Percentiles rank a stretch among this genome's conserved stretches.
Conservation (phyloP, 2,329 filamentous ascomycete genomes). For the Byssoonygena ceratinophila region DNA sequence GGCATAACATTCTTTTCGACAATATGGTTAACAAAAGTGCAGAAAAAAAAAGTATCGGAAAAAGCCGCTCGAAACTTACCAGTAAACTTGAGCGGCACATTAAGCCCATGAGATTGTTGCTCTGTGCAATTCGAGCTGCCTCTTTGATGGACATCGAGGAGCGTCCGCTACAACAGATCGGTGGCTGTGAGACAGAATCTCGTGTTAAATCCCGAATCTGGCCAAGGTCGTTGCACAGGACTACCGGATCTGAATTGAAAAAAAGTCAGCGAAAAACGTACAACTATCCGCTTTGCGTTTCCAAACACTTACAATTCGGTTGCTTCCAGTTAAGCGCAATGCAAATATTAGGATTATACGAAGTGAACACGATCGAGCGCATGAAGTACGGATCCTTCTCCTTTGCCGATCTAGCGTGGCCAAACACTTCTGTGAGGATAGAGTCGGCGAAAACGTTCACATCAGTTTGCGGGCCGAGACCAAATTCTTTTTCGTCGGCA, state of each 20-base stretch:
- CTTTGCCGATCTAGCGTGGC: slow-evolving; percentile 66
- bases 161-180: slow-evolving; percentile 53
- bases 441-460: slow-evolving; percentile 80
- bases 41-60: not conserved
- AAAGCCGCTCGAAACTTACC: slow-evolving; percentile 44
- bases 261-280: not conserved
- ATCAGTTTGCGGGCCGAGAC: slow-evolving; percentile 64
- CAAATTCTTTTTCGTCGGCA: slow-evolving; percentile 58
- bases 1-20: slow-evolving; percentile 71
- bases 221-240: slow-evolving; percentile 87
- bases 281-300: not conserved
- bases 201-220: slow-evolving; percentile 34
- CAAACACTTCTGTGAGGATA: slow-evolving; percentile 75
- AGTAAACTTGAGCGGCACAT: slow-evolving; percentile 80
- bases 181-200: slow-evolving; percentile 32
- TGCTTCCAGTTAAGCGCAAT: slow-evolving; percentile 98
- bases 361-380: slow-evolving; percentile 85
- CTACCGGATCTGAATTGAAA: slow-evolving; percentile 64
- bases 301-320: slow-evolving; percentile 61
- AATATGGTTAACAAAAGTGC: slow-evolving; percentile 1
- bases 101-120: slow-evolving; percentile 96
- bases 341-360: slow-evolving; percentile 81
- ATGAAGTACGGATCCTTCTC: slow-evolving; percentile 59
- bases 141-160: slow-evolving; percentile 84
- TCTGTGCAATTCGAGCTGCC: slow-evolving; percentile 80